Evolutionary conservation across 2,329 filamentous ascomycete species (phyloP).

Genomic region (Trematosphaeria pertusa): DNA sequence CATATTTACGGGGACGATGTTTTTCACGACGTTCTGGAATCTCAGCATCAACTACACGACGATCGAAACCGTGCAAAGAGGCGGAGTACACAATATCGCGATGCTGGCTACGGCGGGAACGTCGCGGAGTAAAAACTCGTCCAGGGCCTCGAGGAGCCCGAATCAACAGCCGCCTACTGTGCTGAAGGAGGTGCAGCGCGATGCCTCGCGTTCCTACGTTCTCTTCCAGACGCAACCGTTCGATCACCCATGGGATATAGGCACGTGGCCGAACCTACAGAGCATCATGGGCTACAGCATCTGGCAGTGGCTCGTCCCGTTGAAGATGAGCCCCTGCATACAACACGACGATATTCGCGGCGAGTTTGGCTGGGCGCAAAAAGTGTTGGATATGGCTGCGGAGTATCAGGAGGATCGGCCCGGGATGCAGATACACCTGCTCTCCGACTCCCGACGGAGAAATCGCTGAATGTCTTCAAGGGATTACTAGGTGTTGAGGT

Average conservation of each 20-base stretch:
- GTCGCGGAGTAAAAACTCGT: conserved; percentile 56
- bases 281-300: conserved; percentile 77
- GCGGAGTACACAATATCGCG: conserved; percentile 73
- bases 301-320: conserved; percentile 81
- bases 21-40: conserved; percentile 72
- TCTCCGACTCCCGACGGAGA: conserved; percentile 3
- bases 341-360: conserved; percentile 70
- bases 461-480: conserved; percentile 13
- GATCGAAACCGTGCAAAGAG: conserved; percentile 74
- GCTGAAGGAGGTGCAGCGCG: conserved; percentile 24
- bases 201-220: conserved; percentile 70
- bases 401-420: conserved; percentile 35
- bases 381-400: conserved; percentile 54
- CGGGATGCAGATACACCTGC: conserved; percentile 8
- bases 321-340: conserved; percentile 76
- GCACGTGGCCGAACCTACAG: conserved; percentile 72
- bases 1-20: conserved; percentile 83
- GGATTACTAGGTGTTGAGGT: no score
- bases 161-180: conserved; percentile 18
- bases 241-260: conserved; percentile 87
- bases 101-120: conserved; percentile 56
- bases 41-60: conserved; percentile 79
- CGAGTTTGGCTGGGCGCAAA: conserved; percentile 71
- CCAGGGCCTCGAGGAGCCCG: conserved; percentile 31
- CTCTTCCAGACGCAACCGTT: conserved; percentile 75